Percentiles rank a stretch among this genome's conserved stretches.
Conservation (phyloP, 2,329 filamentous ascomycete species). For the Calonectria pauciramosa region DNA sequence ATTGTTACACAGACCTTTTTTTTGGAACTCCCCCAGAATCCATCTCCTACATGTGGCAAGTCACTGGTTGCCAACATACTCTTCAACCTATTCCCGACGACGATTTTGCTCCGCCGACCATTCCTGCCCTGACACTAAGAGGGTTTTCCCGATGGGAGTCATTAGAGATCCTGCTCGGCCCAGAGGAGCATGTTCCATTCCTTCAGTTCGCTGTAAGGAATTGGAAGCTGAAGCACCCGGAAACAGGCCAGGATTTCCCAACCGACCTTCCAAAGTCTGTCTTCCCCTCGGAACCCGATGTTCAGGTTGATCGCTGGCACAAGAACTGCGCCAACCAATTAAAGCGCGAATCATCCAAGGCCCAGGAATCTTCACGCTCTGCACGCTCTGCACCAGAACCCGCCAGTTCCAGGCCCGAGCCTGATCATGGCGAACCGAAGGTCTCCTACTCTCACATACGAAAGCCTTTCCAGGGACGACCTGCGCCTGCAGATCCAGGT, state of each 20-base stretch:
- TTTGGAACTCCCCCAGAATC: conserved; percentile 78
- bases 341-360: conserved; percentile 68
- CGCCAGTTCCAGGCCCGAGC: conserved; percentile 44
- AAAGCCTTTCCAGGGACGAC: conserved; percentile 47
- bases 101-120: conserved; percentile 80
- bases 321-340: conserved; percentile 80
- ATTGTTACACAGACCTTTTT: conserved; percentile 74
- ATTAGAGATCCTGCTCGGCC: conserved; percentile 88
- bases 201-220: conserved; percentile 83
- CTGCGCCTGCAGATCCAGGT: conserved; percentile 48
- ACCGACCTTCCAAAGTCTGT: conserved; percentile 69
- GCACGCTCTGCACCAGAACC: neutral
- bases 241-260: conserved; percentile 78
- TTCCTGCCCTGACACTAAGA: conserved; percentile 85
- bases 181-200: conserved; percentile 88
- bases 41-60: conserved; percentile 93
- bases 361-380: conserved; percentile 47
- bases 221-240: conserved; percentile 82
- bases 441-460: conserved; percentile 54
- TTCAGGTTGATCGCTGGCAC: conserved; percentile 90
- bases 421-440: conserved; percentile 53
- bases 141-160: conserved; percentile 97
- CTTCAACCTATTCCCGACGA: conserved; percentile 79
- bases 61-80: conserved; percentile 89
- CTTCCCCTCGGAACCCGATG: conserved; percentile 80